A percentile compares a stretch with the other conserved stretches of the same genome.
phyloP scores from a whole-genome alignment of 805 yeast genomes.

The Naumovozyma baii region DNA sequence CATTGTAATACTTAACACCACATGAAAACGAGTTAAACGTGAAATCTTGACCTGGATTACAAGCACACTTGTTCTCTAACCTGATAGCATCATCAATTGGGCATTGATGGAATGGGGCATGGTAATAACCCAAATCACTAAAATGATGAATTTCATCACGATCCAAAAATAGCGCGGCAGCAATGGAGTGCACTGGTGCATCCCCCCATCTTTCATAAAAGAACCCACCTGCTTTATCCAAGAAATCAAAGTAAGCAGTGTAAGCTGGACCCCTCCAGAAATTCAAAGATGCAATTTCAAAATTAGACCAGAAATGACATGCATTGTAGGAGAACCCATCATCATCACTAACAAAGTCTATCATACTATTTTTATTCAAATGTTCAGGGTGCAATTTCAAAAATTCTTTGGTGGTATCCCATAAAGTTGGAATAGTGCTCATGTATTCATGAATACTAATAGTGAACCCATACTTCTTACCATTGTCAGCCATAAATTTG shows the following conservation, averaged over 20 bases:
- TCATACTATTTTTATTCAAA: constrained; percentile 49
- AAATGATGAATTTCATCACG: constrained; percentile 68
- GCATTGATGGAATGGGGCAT: constrained; percentile 72
- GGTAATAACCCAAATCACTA: constrained; percentile 77
- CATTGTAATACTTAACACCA: constrained; percentile 50
- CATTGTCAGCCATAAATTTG: constrained; percentile 71
- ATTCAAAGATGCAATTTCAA: constrained; percentile 66
- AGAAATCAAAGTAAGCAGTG: constrained; percentile 54
- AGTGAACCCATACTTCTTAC: constrained; percentile 67
- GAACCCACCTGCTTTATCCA: constrained; percentile 83
- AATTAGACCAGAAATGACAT: constrained; percentile 89
- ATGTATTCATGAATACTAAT: constrained; percentile 68
- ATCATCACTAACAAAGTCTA: constrained; percentile 65
- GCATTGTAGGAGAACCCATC: constrained; percentile 63
- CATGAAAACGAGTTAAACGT: constrained; percentile 71
- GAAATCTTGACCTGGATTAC: constrained; percentile 61
- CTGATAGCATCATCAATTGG: constrained; percentile 59
- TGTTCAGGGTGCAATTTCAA: constrained; percentile 50
- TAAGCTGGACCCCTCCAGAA: constrained; percentile 73
- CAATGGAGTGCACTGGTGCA: constrained; percentile 86
- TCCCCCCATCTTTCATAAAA: constrained; percentile 93
- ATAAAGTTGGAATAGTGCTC: constrained; percentile 64
- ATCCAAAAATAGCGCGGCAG: constrained; percentile 68
- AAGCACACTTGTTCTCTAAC: constrained; percentile 54
- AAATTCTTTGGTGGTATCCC: constrained; percentile 62